Base-by-base conservation (phyloP, 306 rosid genomes). In the Cicer pinnatifidum region DNA sequence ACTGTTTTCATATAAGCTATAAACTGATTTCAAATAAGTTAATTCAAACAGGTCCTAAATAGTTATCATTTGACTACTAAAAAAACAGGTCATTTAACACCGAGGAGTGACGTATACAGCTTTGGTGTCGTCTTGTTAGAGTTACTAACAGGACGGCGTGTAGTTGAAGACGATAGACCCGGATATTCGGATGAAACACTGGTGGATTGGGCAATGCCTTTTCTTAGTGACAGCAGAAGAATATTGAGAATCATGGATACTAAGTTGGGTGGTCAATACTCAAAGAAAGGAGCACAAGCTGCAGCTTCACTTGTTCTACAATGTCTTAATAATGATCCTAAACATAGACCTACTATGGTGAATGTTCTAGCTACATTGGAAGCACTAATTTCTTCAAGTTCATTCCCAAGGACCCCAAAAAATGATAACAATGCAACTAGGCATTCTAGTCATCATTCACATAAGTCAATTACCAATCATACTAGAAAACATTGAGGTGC, bases 41-140 rank as follows among this genome's bases (percentile, higher is more conserved):
- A 20, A 20, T 20, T 20, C 2, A 20, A 20, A 20, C 28, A 23
- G 28, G 28, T 23, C 28, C 28, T 23, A 23, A 23, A 23, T 23
- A 23, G 28, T 23, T 23, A 23, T 23, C 28, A 23, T 23, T 23
- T 23, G 28, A 1, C 28, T 23, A 23, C 28, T 23, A 23, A 54
- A 54, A 39, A 57, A 80, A 78, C 87, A 93, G 98, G 98, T 33
- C 98, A 89, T 85, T 87, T 93, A 90, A 88, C 92, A 3, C 76
- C 87, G 9, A 94, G 84, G 82, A 91, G 92, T 65, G 98, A 94
- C 70, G 97, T 94, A 47, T 94, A 91, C 87, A 87, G 96, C 83
- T 94, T 94, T 8, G 98, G 98, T 0, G 97, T 94, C 0, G 90
- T 94, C 56, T 56, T 91, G 67, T 75, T 94, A 64, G 98, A 94